Conservation (phyloP, 192 early-diverging fungal species). For the Entomortierella beljakovae region DNA sequence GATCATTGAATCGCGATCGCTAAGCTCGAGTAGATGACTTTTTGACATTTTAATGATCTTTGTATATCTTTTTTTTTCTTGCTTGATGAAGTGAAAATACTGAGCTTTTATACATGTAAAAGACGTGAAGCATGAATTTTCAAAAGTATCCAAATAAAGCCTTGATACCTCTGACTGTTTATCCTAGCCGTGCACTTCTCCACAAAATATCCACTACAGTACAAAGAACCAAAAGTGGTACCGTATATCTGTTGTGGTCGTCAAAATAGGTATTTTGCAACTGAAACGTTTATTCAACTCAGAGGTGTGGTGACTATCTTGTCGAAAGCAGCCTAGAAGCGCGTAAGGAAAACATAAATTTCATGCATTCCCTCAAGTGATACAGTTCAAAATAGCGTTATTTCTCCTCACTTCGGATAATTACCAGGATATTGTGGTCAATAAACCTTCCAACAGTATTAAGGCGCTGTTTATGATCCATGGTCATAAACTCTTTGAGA, state of each 20-base stretch:
- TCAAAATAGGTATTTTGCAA: no score
- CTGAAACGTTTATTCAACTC: slow-evolving; percentile 1
- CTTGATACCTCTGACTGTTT: not conserved
- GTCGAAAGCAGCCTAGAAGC: slow-evolving; percentile 16
- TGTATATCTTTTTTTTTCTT: no score
- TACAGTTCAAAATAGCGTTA: no score
- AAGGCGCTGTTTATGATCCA: slow-evolving; percentile 26
- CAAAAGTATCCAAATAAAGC: no score
- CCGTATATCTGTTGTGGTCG: no score
- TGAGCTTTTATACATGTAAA: no score
- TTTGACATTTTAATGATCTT: not conserved
- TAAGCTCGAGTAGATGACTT: not conserved
- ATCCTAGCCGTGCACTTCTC: no score
- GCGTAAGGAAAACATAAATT: not conserved
- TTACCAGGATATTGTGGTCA: slow-evolving; percentile 26
- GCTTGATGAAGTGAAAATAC: no score
- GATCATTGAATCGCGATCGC: not conserved
- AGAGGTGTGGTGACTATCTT: slow-evolving; percentile 16
- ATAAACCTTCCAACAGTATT: slow-evolving; percentile 24
- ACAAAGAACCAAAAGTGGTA: no score
- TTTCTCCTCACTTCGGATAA: not conserved
- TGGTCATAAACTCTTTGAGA: slow-evolving; percentile 27
- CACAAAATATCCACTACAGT: no score
- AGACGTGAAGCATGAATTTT: no score
- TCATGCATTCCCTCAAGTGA: not conserved